Evolutionary conservation across 1,284 basidiomycete species (phyloP).

Genomic region (Apiotrichum montevideense): DNA sequence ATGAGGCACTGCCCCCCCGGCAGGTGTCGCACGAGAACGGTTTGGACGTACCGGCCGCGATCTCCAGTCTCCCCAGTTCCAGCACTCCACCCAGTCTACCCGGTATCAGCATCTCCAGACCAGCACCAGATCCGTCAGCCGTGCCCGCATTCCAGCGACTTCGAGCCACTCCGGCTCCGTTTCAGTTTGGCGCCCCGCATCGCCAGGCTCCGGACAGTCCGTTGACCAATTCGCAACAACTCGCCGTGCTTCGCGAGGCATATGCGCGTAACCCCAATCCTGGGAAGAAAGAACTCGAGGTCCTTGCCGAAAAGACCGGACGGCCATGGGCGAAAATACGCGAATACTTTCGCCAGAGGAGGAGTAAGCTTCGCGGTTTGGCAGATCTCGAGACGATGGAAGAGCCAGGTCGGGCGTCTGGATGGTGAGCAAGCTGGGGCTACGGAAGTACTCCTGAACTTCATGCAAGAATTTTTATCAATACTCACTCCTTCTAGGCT

Average conservation of each 20-base stretch:
- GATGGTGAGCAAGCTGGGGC: slow-evolving; percentile 27
- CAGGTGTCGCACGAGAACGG: not conserved
- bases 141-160: no score
- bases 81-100: no score
- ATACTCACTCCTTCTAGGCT: slow-evolving; percentile 21
- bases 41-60: no score
- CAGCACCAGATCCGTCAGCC: no score
- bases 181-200: slow-evolving; percentile 11
- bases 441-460: no score
- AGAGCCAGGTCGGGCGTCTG: slow-evolving; percentile 39
- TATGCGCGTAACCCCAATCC: slow-evolving; percentile 41
- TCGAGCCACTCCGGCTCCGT: slow-evolving; percentile 7
- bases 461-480: not conserved
- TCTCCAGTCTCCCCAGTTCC: no score
- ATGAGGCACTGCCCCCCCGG: not conserved
- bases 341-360: slow-evolving; percentile 42
- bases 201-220: slow-evolving; percentile 17
- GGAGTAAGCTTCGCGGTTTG: slow-evolving; percentile 41
- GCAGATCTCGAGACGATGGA: slow-evolving; percentile 36
- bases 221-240: slow-evolving; percentile 27
- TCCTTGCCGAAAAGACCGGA: slow-evolving; percentile 34
- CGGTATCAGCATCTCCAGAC: not conserved
- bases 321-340: slow-evolving; percentile 39
- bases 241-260: slow-evolving; percentile 32
- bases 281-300: slow-evolving; percentile 29